Evolutionary conservation across 2,329 filamentous ascomycete species (phyloP), one percentile per base, ranked within the genome.

Genomic region (Neonectria ditissima): DNA sequence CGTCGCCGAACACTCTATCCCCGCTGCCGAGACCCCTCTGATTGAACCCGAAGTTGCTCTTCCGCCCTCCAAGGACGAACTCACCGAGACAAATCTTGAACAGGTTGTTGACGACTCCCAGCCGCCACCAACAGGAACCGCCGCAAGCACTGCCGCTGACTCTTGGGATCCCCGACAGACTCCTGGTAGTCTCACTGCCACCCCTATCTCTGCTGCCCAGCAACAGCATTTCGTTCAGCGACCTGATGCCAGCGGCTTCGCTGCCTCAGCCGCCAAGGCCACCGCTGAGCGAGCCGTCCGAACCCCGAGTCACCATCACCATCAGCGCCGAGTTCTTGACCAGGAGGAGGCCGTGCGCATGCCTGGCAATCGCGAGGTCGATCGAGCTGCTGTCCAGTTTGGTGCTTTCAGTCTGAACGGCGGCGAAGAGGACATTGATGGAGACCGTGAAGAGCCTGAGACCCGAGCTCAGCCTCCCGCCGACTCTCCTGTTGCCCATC

Each of bases 321-420:
- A 69, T 34, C 92, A 97, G 78, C 90, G 95, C 69, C 92, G 93
- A 74, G 87, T 97, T 57, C 85, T 97, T 74, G 94, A 98, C 73
- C 96, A 99, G 77, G 94, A 97, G 79, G 96, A 99, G 82, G 93
- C 96, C 63, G 96, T 99, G 43, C 94, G 97, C 69, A 97, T 99
- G 95, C 96, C 96, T 48, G 94, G 93, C 64, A 97, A 97, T 82
- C 94, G 96, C 71, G 94, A 96, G 56, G 92, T 99, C 28, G 95
- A 98, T 77, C 91, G 94, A 73, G 89, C 95, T 69, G 92, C 94
- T 53, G 94, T 99, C 52, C 95, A 98, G 77, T 99, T 99, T 78
- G 96, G 96, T 67, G 97, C 94, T 78, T 93, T 99, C 84, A 97
- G 91, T 75, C 80, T 99, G 74, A 94, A 92, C 76, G 94, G 90